Base-by-base conservation (phyloP, 257 asterid genomes). In the Forsythia viridissima region DNA sequence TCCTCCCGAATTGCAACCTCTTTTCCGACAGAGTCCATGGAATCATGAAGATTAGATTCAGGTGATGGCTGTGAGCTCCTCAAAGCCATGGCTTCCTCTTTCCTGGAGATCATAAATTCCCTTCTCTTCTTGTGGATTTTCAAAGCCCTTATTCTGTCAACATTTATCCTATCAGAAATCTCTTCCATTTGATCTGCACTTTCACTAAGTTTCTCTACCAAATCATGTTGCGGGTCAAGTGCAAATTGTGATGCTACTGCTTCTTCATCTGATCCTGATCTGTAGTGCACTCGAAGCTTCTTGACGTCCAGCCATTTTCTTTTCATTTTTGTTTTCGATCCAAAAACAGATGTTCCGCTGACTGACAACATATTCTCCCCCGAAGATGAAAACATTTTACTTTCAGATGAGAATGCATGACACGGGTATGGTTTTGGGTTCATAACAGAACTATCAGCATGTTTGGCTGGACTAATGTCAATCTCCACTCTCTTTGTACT, bases 371-470 rank as follows among this genome's bases (percentile, higher is more conserved):
- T 80, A 24, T 83, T 85, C 69, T 91, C 90, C 82, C 83, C 80
- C 87, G 83, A 83, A 72, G 97, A 88, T 37, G 93, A 78, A 75
- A 85, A 85, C 77, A 77, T 92, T 83, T 81, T 88, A 30, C 82
- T 72, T 71, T 83, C 84, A 39, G 93, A 77, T 63, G 83, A 63
- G 70, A 81, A 68, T 46, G 82, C 85, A 79, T 89, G 18, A 77
- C 75, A 52, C 37, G 72, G 18, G 85, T 16, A 57, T 67, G 80
- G 87, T 78, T 71, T 84, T 80, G 85, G 80, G 68, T 80, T 73
- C 76, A 74, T 24, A 78, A 48, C 75, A n/a, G 79, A 79, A 75
- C 84, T 76, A 65, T 74, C 84, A 5, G 77, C 82, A 44, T 72
- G 79, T 34, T 73, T 70, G 21, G 34, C 46, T 48, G 76, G 68